phyloP scores from a whole-genome alignment of 1,284 basidiomycete species.

The Sphaerobolus stellatus region DNA sequence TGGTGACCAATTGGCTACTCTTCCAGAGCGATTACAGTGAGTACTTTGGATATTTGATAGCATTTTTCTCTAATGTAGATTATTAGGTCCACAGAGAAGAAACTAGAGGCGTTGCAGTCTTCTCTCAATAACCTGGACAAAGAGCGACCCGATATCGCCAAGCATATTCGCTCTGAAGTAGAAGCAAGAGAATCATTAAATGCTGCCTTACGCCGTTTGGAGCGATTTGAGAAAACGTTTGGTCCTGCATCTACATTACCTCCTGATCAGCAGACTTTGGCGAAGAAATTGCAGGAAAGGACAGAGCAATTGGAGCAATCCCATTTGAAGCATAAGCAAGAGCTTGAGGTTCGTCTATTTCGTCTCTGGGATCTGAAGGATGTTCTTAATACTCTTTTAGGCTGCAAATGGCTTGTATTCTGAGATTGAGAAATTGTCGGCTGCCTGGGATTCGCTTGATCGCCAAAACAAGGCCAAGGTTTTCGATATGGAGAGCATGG shows the following conservation, averaged over 20 bases:
- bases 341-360: conserved; percentile 44
- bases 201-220: conserved; percentile 44
- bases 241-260: conserved; percentile 53
- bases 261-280: conserved; percentile 51
- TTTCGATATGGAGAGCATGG: conserved; percentile 74
- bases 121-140: conserved; percentile 44
- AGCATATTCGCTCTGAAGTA: conserved; percentile 51
- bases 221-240: conserved; percentile 60
- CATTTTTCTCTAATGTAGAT: conserved; percentile 13
- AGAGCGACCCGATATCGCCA: conserved; percentile 48
- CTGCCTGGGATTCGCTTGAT: conserved; percentile 87
- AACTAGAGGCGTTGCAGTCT: conserved; percentile 50
- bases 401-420: conserved; percentile 77
- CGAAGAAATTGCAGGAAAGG: conserved; percentile 57
- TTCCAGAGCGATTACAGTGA: conserved; percentile 62
- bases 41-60: conserved; percentile 27
- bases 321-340: conserved; percentile 54
- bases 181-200: conserved; percentile 53
- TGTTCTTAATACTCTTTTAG: conserved; percentile 32
- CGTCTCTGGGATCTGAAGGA: neutral
- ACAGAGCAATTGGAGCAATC: conserved; percentile 62
- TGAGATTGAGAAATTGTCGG: conserved; percentile 85
- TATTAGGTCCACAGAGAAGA: conserved; percentile 41
- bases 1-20: conserved; percentile 61
- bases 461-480: conserved; percentile 82